These are phyloP conservation scores for Vitis riparia DNA, from an alignment of 164 flowering plant genomes.

Conservation along the genomic window DNA sequence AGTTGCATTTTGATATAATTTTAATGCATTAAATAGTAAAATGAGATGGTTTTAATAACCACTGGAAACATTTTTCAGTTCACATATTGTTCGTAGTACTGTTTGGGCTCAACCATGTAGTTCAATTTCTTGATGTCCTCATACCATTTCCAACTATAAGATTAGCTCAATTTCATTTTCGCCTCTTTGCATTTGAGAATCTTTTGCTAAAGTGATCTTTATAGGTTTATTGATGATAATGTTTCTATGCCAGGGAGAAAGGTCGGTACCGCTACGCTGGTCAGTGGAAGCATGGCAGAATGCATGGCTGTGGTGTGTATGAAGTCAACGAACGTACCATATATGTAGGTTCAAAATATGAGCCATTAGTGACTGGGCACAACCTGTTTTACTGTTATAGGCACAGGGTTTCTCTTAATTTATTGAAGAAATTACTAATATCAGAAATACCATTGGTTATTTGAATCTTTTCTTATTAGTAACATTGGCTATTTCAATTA, in stretches of 20 bases:
- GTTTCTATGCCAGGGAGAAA: slow-evolving; percentile 64
- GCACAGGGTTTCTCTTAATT: background rate
- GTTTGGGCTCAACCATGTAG: too few species aligned
- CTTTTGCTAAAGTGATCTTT: background rate
- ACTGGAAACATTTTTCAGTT: too few species aligned
- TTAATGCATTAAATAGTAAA: too few species aligned
- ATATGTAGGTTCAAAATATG: slow-evolving; percentile 49
- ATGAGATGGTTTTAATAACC: too few species aligned
- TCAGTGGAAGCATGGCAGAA: slow-evolving; percentile 92
- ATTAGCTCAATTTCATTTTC: too few species aligned
- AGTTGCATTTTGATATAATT: too few species aligned
- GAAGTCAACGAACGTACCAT: slow-evolving; percentile 74
- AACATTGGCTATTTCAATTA: too few species aligned
- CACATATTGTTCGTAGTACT: too few species aligned
- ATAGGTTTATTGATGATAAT: slow-evolving; percentile 8
- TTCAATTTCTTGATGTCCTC: too few species aligned
- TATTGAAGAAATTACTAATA: background rate
- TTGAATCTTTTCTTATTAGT: background rate
- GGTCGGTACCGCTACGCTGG: slow-evolving; percentile 96
- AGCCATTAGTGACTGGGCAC: background rate
- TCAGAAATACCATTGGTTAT: background rate
- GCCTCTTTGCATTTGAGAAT: too few species aligned
- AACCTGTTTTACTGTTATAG: background rate
- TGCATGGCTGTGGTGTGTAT: slow-evolving; percentile 98
- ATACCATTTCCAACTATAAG: too few species aligned